phyloP scores from a whole-genome alignment of 495 filamentous ascomycete species.

The Staphylotrichum longicolle region DNA sequence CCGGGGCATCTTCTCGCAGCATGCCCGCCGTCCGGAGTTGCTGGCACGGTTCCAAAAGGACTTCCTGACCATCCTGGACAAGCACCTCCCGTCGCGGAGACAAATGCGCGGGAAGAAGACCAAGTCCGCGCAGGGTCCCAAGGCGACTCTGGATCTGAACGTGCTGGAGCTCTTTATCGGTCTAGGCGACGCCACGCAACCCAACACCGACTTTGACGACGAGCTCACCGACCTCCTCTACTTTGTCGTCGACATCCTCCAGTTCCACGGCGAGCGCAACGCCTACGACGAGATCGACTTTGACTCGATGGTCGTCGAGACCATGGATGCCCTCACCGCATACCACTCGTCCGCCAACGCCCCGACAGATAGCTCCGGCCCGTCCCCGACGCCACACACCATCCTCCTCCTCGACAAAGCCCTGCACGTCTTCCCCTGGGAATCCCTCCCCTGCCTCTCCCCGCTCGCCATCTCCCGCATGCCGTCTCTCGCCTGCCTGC shows the following conservation, averaged over 20 bases:
- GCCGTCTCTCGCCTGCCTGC: slow-evolving; percentile 76
- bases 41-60: slow-evolving; percentile 69
- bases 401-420: slow-evolving; percentile 91
- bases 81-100: slow-evolving; percentile 84
- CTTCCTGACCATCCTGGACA: slow-evolving; percentile 80
- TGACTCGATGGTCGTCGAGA: slow-evolving; percentile 82
- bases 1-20: slow-evolving; percentile 80
- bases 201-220: slow-evolving; percentile 74
- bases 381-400: slow-evolving; percentile 54
- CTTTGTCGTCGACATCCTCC: slow-evolving; percentile 92
- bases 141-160: slow-evolving; percentile 66
- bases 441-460: slow-evolving; percentile 83
- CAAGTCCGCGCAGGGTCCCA: slow-evolving; percentile 34
- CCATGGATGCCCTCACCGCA: slow-evolving; percentile 70
- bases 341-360: slow-evolving; percentile 62
- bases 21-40: slow-evolving; percentile 56
- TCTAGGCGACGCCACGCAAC: slow-evolving; percentile 66
- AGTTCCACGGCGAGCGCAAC: slow-evolving; percentile 94
- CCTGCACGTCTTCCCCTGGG: slow-evolving; percentile 90
- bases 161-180: slow-evolving; percentile 87
- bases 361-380: slow-evolving; percentile 26
- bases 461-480: slow-evolving; percentile 78
- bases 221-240: slow-evolving; percentile 84
- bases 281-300: slow-evolving; percentile 98
- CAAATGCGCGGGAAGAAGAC: slow-evolving; percentile 48